Evolutionary conservation across 1,139 yeast genomes (phyloP).

Genomic region (Saccharomyces hybrid): DNA sequence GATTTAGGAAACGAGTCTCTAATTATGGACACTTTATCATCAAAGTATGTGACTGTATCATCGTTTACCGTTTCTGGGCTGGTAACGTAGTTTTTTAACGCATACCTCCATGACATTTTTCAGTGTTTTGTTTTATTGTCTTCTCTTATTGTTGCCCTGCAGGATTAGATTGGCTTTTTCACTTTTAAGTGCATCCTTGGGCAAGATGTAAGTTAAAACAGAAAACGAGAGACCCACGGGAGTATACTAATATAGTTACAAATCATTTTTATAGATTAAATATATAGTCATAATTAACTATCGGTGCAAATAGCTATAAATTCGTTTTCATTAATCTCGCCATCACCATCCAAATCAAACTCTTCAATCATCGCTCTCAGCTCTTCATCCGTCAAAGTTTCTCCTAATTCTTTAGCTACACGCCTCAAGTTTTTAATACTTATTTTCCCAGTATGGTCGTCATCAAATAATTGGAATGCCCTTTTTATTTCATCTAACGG

Average conservation of each 20-base stretch:
- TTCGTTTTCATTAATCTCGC: conserved; percentile 89
- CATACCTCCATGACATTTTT: conserved; percentile 28
- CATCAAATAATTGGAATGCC: conserved; percentile 87
- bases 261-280: neutral
- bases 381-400: conserved; percentile 86
- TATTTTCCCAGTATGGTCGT: conserved; percentile 81
- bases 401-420: conserved; percentile 90
- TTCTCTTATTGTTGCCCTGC: neutral
- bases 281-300: conserved; percentile 9
- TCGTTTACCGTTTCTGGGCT: conserved; percentile 31
- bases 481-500: conserved; percentile 88
- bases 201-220: neutral
- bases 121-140: neutral
- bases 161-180: neutral
- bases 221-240: conserved; percentile 1
- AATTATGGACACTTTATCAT: conserved; percentile 49
- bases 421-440: conserved; percentile 73
- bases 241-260: conserved; percentile 1
- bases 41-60: conserved; percentile 35
- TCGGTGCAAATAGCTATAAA: conserved; percentile 86
- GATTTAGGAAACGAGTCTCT: conserved; percentile 62
- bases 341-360: conserved; percentile 94
- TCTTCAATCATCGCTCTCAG: conserved; percentile 95
- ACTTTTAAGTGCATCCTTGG: neutral
- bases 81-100: conserved; percentile 32